Conservation (phyloP, 2,329 filamentous ascomycete genomes). For the Diaporthe batatas region DNA sequence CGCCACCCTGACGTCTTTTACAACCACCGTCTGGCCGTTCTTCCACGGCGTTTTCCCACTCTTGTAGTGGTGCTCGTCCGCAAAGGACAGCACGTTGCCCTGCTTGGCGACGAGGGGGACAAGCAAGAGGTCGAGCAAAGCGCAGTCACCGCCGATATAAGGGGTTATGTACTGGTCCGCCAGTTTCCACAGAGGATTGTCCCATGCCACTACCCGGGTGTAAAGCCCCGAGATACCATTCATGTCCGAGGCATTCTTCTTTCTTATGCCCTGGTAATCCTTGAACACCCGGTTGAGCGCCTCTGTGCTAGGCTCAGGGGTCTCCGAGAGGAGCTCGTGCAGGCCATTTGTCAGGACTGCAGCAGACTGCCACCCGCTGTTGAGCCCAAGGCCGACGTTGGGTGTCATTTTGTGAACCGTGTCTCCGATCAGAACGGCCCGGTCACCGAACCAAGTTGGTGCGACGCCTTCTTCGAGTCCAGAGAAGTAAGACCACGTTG, state of each 20-base stretch:
- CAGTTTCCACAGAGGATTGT: slow-evolving; percentile 41
- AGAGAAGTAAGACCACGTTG: slow-evolving; percentile 37
- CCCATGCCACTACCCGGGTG: slow-evolving; percentile 43
- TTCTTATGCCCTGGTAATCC: slow-evolving; percentile 42
- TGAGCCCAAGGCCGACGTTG: slow-evolving; percentile 44
- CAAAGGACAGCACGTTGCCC: slow-evolving; percentile 37
- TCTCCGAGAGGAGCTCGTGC: slow-evolving; percentile 32
- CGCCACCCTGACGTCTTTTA: slow-evolving; percentile 19
- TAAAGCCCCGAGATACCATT: slow-evolving; percentile 36
- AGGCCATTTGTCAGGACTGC: slow-evolving; percentile 43
- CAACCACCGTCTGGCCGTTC: slow-evolving; percentile 28
- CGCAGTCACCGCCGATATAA: slow-evolving; percentile 39
- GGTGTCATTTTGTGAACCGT: slow-evolving; percentile 46
- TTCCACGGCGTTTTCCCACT: slow-evolving; percentile 37
- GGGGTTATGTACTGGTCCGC: slow-evolving; percentile 42
- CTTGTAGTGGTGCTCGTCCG: slow-evolving; percentile 37
- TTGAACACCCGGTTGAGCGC: slow-evolving; percentile 40
- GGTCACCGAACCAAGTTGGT: slow-evolving; percentile 41
- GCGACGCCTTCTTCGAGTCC: slow-evolving; percentile 44
- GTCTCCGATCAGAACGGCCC: slow-evolving; percentile 45
- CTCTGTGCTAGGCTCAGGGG: slow-evolving; percentile 35
- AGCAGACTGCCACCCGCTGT: slow-evolving; percentile 45
- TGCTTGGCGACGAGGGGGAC: slow-evolving; percentile 38
- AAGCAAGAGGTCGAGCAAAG: slow-evolving; percentile 37
- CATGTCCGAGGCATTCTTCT: slow-evolving; percentile 40